Evolutionary conservation across 202 grass and related monocot genomes (phyloP), one percentile per base, ranked within the genome.

Genomic region (Panicum hallii): DNA sequence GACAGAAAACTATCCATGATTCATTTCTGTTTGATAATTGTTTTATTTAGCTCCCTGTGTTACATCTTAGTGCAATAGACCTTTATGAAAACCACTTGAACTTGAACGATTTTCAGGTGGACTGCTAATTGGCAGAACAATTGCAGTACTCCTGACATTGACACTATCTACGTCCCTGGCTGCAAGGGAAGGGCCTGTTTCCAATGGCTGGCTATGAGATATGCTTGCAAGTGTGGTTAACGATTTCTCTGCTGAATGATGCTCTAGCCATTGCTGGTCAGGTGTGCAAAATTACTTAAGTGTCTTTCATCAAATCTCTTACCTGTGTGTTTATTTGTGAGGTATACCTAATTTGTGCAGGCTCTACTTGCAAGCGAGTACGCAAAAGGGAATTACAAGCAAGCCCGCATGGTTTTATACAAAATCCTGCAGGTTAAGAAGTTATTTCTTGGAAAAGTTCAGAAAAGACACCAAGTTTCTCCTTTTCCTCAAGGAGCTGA

Each of bases 141-240:
- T 95, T 36, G 83, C 95, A 30, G 89, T 95, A 62, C 67, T 93
- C 80, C 55, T 95, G 36, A 93, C 92, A 48, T 71, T 95, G 85
- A 93, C 92, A 43, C 49, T 98, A 41, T 82, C 92, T 15, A 98
- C 95, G 66, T 98, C 95, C 71, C 43, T 92, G 60, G 95, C 92
- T 67, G 85, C 92, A 70, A 89, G 89, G 84, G 89, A 95, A 91
- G 95, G 95, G 11, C 85, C 92, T 77, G 72, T 98, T 98, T 90
- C 89, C 90, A 72, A 98, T 95, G 95, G 92, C 95, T 12, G 92
- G 89, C 47, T 82, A 98, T 58, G 79, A 98, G 74, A 89, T 98
- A 78, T 95, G 92, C 64, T 87, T 98, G 74, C 92, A 98, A 87
- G 89, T 98, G 22, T 98, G 95, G 95, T 64, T 98, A 54, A 88